phyloP scores from a whole-genome alignment of 2,329 filamentous ascomycete species.

The Cladobotryum mycophilum region DNA sequence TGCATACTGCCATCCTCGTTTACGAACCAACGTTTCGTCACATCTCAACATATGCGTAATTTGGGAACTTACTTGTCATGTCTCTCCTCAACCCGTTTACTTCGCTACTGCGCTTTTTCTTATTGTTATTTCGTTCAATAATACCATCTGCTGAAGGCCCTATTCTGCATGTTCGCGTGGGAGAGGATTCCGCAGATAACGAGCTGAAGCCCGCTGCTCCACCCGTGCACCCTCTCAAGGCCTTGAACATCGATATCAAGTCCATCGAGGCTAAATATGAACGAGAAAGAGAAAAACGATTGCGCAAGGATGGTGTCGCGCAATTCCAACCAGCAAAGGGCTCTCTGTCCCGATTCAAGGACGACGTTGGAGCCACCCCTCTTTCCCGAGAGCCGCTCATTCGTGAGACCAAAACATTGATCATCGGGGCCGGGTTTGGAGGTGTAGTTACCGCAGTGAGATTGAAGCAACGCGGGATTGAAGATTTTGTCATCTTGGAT shows the following conservation, averaged over 20 bases:
- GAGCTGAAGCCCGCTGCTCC: no score
- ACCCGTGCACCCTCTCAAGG: neutral
- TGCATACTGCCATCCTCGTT: no score
- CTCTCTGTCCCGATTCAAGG: conserved; percentile 14
- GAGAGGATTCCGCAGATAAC: no score
- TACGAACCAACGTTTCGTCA: no score
- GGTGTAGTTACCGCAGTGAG: conserved; percentile 23
- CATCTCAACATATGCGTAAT: no score
- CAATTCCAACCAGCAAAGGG: conserved; percentile 26
- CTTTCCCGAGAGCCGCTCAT: neutral
- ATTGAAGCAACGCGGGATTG: conserved; percentile 15
- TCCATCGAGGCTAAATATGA: conserved; percentile 19
- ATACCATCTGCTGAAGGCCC: no score
- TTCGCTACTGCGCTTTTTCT: no score
- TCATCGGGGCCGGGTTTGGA: conserved; percentile 28
- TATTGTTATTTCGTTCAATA: no score
- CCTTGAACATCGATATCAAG: conserved; percentile 2
- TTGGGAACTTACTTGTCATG: no score
- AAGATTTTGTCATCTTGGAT: conserved; percentile 35
- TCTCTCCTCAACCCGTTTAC: no score
- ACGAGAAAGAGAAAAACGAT: conserved; percentile 26
- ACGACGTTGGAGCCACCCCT: conserved; percentile 19
- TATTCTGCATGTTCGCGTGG: no score
- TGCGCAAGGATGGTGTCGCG: conserved; percentile 20
- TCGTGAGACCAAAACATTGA: conserved; percentile 18